Percentiles rank a stretch among this genome's conserved stretches.
Conservation (phyloP, 129 eudicot genomes). For the Chrysanthemum makinoi region DNA sequence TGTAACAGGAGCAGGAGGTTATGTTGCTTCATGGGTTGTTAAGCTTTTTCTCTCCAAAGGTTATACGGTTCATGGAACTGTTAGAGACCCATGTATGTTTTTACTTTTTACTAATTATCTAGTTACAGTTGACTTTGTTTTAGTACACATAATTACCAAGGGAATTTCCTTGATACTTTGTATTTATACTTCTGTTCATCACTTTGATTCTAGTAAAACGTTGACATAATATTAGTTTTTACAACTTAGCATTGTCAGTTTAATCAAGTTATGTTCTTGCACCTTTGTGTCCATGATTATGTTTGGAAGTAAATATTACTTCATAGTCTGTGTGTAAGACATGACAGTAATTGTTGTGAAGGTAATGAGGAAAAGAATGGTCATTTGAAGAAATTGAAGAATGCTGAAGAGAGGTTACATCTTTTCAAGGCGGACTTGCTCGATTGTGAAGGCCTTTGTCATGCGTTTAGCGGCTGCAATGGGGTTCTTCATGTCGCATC, state of each 20-base stretch:
- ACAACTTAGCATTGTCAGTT: too few species aligned
- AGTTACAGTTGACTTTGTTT: too few species aligned
- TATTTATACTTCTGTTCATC: neutral
- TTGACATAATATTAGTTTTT: neutral
- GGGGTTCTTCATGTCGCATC: conserved; percentile 54
- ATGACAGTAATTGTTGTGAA: conserved; percentile 14
- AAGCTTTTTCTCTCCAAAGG: conserved; percentile 45
- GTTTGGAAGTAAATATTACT: neutral
- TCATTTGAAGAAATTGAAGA: conserved; percentile 44
- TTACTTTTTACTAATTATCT: neutral
- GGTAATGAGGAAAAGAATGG: conserved; percentile 50
- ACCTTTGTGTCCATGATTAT: neutral
- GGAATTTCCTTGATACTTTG: too few species aligned
- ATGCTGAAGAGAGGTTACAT: conserved; percentile 34
- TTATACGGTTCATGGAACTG: conserved; percentile 43
- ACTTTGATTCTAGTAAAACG: neutral
- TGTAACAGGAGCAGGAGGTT: conserved; percentile 53
- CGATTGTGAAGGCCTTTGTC: conserved; percentile 39
- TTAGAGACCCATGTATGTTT: conserved; percentile 41
- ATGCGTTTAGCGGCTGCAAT: conserved; percentile 39
- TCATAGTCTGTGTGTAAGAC: neutral
- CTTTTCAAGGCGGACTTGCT: conserved; percentile 45
- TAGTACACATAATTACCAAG: too few species aligned
- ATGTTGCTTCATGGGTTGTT: conserved; percentile 45
- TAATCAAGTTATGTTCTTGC: too few species aligned